Evolutionary conservation across 495 filamentous ascomycete species (phyloP).

Genomic region (Pseudevernia furfuracea): DNA sequence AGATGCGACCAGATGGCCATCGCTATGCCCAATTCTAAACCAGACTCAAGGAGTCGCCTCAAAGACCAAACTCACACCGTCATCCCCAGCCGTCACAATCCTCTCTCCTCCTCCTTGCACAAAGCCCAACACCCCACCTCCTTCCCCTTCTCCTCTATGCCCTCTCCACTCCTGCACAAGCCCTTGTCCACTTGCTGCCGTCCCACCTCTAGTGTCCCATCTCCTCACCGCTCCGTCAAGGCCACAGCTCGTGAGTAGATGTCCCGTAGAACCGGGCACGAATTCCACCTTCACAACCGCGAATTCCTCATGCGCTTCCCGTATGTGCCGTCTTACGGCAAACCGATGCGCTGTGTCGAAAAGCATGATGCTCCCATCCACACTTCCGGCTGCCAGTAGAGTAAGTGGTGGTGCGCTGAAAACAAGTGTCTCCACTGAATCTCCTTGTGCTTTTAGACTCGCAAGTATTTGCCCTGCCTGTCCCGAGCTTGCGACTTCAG

Average conservation of each 20-base stretch:
- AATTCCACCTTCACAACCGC: constrained; percentile 92
- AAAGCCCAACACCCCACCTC: constrained; percentile 83
- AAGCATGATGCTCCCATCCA: constrained; percentile 83
- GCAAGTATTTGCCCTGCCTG: constrained; percentile 77
- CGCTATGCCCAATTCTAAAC: constrained; percentile 15
- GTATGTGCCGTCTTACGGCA: constrained; percentile 69
- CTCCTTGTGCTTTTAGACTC: constrained; percentile 59
- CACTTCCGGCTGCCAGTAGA: constrained; percentile 78
- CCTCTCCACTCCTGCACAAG: constrained; percentile 74
- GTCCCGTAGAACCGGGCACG: constrained; percentile 28
- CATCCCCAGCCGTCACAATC: constrained; percentile 84
- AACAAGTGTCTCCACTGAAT: constrained; percentile 76
- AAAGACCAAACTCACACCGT: constrained; percentile 65
- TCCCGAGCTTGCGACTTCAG: constrained; percentile 40
- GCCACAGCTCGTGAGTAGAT: constrained; percentile 63
- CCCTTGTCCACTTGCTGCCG: constrained; percentile 52
- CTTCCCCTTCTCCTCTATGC: constrained; percentile 70
- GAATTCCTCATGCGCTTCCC: constrained; percentile 68
- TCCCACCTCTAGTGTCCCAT: constrained; percentile 82
- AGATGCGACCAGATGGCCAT: constrained; percentile 10
- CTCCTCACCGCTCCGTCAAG: constrained; percentile 79
- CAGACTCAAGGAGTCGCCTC: constrained; percentile 32
- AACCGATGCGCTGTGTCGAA: constrained; percentile 81
- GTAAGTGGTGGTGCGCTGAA: constrained; percentile 70
- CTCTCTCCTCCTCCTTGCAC: constrained; percentile 65